These are phyloP conservation scores for Rosa rugosa DNA, from an alignment of 306 rosid genomes.

Conservation along the genomic window DNA sequence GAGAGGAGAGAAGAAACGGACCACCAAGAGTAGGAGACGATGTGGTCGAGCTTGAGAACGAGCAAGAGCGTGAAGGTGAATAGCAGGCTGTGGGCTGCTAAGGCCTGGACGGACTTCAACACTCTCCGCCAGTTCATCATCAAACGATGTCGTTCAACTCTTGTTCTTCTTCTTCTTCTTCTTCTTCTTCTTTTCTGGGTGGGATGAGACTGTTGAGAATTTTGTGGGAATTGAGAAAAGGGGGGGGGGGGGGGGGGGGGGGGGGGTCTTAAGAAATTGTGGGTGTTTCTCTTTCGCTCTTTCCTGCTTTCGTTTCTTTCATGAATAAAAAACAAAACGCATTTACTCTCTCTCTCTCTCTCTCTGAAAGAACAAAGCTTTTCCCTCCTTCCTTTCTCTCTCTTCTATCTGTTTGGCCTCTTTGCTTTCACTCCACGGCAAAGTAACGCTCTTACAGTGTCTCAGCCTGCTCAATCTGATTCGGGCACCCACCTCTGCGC, in stretches of 20 bases:
- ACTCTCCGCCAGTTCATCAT: conserved; percentile 91
- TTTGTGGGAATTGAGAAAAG: neutral
- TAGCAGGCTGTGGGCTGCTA: conserved; percentile 76
- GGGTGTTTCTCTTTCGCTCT: neutral
- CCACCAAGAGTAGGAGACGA: conserved; percentile 84
- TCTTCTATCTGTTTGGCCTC: neutral
- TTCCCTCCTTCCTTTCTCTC: neutral
- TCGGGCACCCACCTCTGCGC: neutral
- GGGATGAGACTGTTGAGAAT: neutral
- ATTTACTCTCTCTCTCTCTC: conserved; percentile 8
- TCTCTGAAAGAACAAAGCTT: neutral
- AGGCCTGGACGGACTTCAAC: conserved; percentile 81
- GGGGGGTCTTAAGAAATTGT: neutral
- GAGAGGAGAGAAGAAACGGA: conserved; percentile 36
- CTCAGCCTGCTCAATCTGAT: neutral
- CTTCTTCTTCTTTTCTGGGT: neutral
- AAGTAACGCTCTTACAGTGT: neutral
- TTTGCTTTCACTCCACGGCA: conserved; percentile 31
- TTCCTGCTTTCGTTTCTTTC: neutral
- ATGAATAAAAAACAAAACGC: conserved; percentile 30
- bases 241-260: too few relatives aligned
- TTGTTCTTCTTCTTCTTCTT: neutral
- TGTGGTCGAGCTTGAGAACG: conserved; percentile 86
- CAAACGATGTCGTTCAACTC: conserved; percentile 9
- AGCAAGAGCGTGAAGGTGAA: conserved; percentile 81